Evolutionary conservation across 176 grass and related monocot species (phyloP).

Genomic region (Coix lacrymajobi): DNA sequence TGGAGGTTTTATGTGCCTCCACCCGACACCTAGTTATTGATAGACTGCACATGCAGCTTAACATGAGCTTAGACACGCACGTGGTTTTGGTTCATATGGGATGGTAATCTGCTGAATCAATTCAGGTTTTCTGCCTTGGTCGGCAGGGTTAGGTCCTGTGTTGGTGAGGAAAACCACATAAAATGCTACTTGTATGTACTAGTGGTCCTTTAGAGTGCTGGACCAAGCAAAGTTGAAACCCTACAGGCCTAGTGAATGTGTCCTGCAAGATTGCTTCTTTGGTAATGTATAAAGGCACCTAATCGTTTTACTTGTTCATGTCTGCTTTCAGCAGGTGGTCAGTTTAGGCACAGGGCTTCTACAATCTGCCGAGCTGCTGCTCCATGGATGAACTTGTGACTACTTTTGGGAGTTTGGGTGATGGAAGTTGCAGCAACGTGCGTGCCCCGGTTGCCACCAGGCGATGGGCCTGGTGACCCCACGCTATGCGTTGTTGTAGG

Average conservation of each 20-base stretch:
- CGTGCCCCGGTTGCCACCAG: no score
- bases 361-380: no score
- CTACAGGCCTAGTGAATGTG: not conserved
- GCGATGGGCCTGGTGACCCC: no score
- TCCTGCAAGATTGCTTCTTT: not conserved
- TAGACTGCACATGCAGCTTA: not conserved
- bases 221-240: not conserved
- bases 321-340: not conserved
- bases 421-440: no score
- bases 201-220: not conserved
- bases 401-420: no score
- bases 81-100: not conserved
- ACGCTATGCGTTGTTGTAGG: slow-evolving; percentile 24
- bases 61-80: not conserved
- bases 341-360: no score
- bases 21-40: not conserved
- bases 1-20: slow-evolving; percentile 12
- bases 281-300: slow-evolving; percentile 7
- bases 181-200: not conserved
- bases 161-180: not conserved
- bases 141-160: not conserved
- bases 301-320: not conserved
- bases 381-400: no score
- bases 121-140: not conserved
- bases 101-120: not conserved